Evolutionary conservation across 169 alveolate genomes (phyloP).

Genomic region (Eimeria necatrix): DNA sequence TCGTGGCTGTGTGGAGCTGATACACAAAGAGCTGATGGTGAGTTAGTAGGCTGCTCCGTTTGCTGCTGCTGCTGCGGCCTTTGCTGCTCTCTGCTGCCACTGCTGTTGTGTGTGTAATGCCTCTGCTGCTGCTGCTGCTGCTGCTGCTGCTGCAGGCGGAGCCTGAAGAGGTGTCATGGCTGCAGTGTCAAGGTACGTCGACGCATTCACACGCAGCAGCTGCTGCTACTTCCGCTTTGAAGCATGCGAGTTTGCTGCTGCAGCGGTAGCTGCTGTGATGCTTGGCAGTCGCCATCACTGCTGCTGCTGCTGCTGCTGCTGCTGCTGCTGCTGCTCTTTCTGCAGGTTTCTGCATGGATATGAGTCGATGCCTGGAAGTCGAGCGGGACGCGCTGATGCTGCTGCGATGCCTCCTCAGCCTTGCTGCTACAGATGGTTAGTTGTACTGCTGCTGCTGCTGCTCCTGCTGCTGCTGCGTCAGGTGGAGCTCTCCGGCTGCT

Average conservation of each 20-base stretch:
- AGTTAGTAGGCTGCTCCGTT: conserved; percentile 6
- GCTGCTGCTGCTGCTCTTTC: conserved; percentile 45
- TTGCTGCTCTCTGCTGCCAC: not conserved
- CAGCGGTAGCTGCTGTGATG: not conserved
- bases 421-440: conserved; percentile 41
- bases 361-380: conserved; percentile 69
- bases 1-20: conserved; percentile 51
- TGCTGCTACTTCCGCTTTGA: not conserved
- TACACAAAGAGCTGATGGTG: conserved; percentile 44
- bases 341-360: conserved; percentile 57
- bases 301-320: conserved; percentile 46
- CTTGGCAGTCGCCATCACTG: not conserved
- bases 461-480: conserved; percentile 18
- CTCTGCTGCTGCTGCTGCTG: not conserved
- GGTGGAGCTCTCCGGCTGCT: not conserved
- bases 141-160: conserved; percentile 58
- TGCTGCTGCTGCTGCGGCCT: conserved; percentile 30
- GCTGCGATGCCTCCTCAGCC: conserved; percentile 67
- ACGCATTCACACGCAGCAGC: conserved; percentile 8
- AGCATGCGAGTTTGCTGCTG: not conserved
- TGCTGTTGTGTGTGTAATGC: not conserved
- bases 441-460: conserved; percentile 43
- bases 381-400: conserved; percentile 73
- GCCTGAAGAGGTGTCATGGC: conserved; percentile 54
- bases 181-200: not conserved